Percentiles rank a stretch among this genome's conserved stretches.
Evolutionary conservation across 1,139 yeast genomes (phyloP).

Genomic region (Pichia sorboxylosa): DNA sequence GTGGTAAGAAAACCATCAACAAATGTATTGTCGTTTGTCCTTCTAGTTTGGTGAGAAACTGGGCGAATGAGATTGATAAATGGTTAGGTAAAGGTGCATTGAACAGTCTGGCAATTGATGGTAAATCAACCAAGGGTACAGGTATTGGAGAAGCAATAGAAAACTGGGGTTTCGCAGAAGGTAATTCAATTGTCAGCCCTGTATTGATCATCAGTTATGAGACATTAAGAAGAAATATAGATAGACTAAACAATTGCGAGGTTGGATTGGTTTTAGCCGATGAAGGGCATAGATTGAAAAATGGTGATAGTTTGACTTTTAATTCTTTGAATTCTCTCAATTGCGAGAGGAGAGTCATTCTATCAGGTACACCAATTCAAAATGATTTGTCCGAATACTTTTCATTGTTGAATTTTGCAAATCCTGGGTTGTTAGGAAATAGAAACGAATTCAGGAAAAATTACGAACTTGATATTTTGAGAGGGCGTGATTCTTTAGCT

Average conservation of each 20-base stretch:
- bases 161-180: constrained; percentile 84
- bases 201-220: constrained; percentile 93
- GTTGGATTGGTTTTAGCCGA: constrained; percentile 88
- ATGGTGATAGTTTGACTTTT: constrained; percentile 89
- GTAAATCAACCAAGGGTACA: constrained; percentile 58
- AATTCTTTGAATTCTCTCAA: constrained; percentile 74
- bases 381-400: constrained; percentile 93
- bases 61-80: constrained; percentile 94
- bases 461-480: constrained; percentile 67
- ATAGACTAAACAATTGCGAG: constrained; percentile 61
- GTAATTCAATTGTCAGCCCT: constrained; percentile 85
- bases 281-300: constrained; percentile 92
- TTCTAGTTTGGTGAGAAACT: constrained; percentile 81
- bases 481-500: constrained; percentile 87
- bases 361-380: constrained; percentile 96
- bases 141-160: constrained; percentile 61
- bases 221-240: constrained; percentile 79
- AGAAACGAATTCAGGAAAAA: constrained; percentile 74
- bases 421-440: constrained; percentile 86
- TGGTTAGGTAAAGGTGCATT: constrained; percentile 92
- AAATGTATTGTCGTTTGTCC: constrained; percentile 95
- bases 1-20: constrained; percentile 74
- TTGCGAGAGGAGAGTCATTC: constrained; percentile 79
- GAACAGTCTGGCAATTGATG: constrained; percentile 87
- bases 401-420: constrained; percentile 81